A percentile compares a stretch with the other conserved stretches of the same genome.
These are phyloP conservation scores for Hypoxylon sp. DNA, from an alignment of 2,329 filamentous ascomycete genomes.

Conservation along the genomic window DNA sequence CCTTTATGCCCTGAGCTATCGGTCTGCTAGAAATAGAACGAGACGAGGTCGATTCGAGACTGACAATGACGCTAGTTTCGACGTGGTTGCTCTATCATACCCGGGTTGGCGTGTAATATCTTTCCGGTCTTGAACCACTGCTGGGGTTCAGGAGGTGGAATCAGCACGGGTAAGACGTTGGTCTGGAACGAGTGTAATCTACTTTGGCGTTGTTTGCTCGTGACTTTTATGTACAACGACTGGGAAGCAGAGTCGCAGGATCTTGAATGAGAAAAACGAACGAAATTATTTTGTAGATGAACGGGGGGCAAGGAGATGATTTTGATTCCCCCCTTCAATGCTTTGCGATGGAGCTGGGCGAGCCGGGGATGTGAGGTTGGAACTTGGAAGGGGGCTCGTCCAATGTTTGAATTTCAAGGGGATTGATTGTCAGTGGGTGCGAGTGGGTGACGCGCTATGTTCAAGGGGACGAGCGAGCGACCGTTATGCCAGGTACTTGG, in stretches of 20 bases:
- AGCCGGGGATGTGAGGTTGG: slow-evolving; percentile 38
- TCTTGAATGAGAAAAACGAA: slow-evolving; percentile 33
- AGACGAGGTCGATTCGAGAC: slow-evolving; percentile 12
- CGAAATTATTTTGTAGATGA: slow-evolving; percentile 33
- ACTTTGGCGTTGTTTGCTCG: slow-evolving; percentile 30
- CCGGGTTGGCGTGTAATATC: slow-evolving; percentile 20
- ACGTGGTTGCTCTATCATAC: slow-evolving; percentile 20
- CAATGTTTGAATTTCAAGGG: slow-evolving; percentile 40
- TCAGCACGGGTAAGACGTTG: slow-evolving; percentile 17
- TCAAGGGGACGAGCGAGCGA: slow-evolving; percentile 24
- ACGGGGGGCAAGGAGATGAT: slow-evolving; percentile 34
- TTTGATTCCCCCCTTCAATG: slow-evolving; percentile 40
- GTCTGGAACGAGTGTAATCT: slow-evolving; percentile 37
- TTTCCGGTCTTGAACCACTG: slow-evolving; percentile 27
- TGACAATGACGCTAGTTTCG: slow-evolving; percentile 13
- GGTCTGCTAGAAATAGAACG: slow-evolving; percentile 16
- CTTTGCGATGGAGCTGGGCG: slow-evolving; percentile 30
- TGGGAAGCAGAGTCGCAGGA: slow-evolving; percentile 7
- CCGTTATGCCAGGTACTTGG: slow-evolving; percentile 26
- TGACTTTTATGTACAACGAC: slow-evolving; percentile 6
- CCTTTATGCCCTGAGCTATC: slow-evolving; percentile 15
- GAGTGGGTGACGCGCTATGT: slow-evolving; percentile 36
- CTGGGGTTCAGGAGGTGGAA: slow-evolving; percentile 26
- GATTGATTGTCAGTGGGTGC: slow-evolving; percentile 22
- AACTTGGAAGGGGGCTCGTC: slow-evolving; percentile 41